phyloP scores from a whole-genome alignment of 805 yeast genomes.

The Nakazawaea wyomingensis region DNA sequence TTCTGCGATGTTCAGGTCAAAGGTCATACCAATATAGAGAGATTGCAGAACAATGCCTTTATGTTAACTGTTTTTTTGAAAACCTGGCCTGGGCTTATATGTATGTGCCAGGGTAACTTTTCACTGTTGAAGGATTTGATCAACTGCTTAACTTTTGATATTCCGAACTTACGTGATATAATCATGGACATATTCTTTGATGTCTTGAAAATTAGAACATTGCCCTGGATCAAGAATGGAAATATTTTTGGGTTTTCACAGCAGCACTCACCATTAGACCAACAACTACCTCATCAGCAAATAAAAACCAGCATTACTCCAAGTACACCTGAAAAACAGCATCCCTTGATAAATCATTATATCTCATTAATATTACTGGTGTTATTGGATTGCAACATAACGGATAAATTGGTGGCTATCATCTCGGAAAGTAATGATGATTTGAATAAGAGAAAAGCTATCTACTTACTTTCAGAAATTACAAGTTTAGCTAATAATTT shows the following conservation, averaged over 20 bases:
- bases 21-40: conserved; percentile 44
- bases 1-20: conserved; percentile 58
- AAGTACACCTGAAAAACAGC: conserved; percentile 33
- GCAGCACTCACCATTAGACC: neutral
- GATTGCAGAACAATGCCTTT: conserved; percentile 54
- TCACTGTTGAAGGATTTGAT: conserved; percentile 53
- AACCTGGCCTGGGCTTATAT: conserved; percentile 71
- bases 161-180: conserved; percentile 50
- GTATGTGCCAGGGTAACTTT: conserved; percentile 53
- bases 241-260: conserved; percentile 19
- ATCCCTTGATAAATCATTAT: conserved; percentile 52
- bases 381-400: conserved; percentile 51
- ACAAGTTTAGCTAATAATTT: conserved; percentile 46
- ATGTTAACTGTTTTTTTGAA: conserved; percentile 59
- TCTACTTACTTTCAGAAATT: conserved; percentile 60
- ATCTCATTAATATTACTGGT: conserved; percentile 54
- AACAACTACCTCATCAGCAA: conserved; percentile 8
- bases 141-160: conserved; percentile 55
- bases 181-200: conserved; percentile 70
- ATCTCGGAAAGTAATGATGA: conserved; percentile 38
- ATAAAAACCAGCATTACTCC: conserved; percentile 13
- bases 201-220: conserved; percentile 51
- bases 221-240: conserved; percentile 41
- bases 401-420: conserved; percentile 39
- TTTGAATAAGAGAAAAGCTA: conserved; percentile 51